A percentile compares a stretch with the other conserved stretches of the same genome.
These are phyloP conservation scores for Pythium vanterpoolii DNA, from an alignment of 352 stramenopile species.

Conservation along the genomic window DNA sequence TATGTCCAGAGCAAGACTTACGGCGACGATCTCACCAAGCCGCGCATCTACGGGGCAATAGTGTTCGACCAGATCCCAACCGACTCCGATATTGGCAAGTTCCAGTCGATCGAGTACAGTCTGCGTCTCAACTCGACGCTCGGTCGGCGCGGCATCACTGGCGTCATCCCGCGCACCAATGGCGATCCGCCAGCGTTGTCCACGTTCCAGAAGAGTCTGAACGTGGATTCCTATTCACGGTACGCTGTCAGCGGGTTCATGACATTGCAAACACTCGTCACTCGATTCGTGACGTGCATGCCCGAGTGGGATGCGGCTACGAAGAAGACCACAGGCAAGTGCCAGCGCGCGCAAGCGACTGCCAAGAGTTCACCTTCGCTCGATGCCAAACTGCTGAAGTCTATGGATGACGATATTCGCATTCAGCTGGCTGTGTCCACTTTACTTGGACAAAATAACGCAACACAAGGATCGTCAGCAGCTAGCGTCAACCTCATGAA, in stretches of 20 bases:
- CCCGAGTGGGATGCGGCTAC: slow-evolving; percentile 39
- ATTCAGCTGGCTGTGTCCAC: slow-evolving; percentile 29
- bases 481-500: slow-evolving; percentile 20
- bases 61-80: slow-evolving; percentile 50
- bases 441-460: slow-evolving; percentile 17
- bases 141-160: slow-evolving; percentile 19
- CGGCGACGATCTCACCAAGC: slow-evolving; percentile 39
- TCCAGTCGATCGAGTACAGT: slow-evolving; percentile 54
- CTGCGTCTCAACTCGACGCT: slow-evolving; percentile 56
- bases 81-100: slow-evolving; percentile 32
- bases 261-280: slow-evolving; percentile 61
- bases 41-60: slow-evolving; percentile 59
- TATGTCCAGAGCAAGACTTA: slow-evolving; percentile 54
- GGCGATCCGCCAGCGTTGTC: slow-evolving; percentile 29
- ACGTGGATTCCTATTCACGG: slow-evolving; percentile 34
- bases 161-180: slow-evolving; percentile 31
- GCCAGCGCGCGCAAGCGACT: slow-evolving; percentile 37
- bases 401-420: slow-evolving; percentile 42
- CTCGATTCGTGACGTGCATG: slow-evolving; percentile 56
- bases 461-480: slow-evolving; percentile 16
- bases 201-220: slow-evolving; percentile 35
- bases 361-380: slow-evolving; percentile 29
- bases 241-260: slow-evolving; percentile 56
- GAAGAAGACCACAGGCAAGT: slow-evolving; percentile 39
- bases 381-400: slow-evolving; percentile 32